A percentile compares a stretch with the other conserved stretches of the same genome.
These are phyloP conservation scores for Protomyces arabidopsidicola DNA, from an alignment of 1,139 yeast genomes.

Conservation along the genomic window DNA sequence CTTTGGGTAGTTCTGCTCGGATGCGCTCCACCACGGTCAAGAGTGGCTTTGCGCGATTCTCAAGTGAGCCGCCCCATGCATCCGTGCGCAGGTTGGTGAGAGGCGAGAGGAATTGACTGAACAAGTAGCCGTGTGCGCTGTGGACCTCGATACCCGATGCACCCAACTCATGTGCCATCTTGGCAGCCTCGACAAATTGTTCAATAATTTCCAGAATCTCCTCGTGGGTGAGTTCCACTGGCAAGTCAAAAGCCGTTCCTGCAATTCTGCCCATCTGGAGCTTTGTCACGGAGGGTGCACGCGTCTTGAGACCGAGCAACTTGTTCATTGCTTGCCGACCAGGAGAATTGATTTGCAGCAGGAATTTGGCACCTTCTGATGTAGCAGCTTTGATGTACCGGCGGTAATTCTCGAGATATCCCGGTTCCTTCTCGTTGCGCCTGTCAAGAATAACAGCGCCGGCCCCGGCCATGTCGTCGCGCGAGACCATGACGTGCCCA, in stretches of 20 bases:
- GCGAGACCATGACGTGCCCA: slow-evolving; percentile 17
- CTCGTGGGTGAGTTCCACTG: neutral
- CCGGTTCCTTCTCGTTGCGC: neutral
- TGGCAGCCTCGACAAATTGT: slow-evolving; percentile 46
- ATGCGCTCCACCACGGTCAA: slow-evolving; percentile 53
- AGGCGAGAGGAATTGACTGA: slow-evolving; percentile 56
- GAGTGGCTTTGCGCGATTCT: slow-evolving; percentile 56
- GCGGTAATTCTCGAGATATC: neutral
- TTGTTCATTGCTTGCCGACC: slow-evolving; percentile 1
- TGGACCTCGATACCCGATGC: slow-evolving; percentile 68
- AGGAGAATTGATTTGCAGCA: neutral
- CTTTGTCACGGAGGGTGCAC: neutral
- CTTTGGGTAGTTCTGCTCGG: neutral
- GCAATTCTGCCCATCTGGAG: neutral
- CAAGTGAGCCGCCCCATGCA: slow-evolving; percentile 62
- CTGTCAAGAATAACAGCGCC: neutral
- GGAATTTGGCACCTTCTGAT: neutral
- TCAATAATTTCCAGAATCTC: slow-evolving; percentile 37
- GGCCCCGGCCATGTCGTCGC: slow-evolving; percentile 1
- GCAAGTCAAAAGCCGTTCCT: neutral
- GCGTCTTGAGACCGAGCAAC: neutral
- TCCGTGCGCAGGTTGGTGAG: slow-evolving; percentile 57
- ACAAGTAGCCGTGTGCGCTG: slow-evolving; percentile 64
- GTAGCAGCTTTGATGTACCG: neutral
- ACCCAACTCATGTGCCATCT: slow-evolving; percentile 52